Base-by-base conservation (phyloP, 345 rosid species). In the Mallotus nudiflorus region DNA sequence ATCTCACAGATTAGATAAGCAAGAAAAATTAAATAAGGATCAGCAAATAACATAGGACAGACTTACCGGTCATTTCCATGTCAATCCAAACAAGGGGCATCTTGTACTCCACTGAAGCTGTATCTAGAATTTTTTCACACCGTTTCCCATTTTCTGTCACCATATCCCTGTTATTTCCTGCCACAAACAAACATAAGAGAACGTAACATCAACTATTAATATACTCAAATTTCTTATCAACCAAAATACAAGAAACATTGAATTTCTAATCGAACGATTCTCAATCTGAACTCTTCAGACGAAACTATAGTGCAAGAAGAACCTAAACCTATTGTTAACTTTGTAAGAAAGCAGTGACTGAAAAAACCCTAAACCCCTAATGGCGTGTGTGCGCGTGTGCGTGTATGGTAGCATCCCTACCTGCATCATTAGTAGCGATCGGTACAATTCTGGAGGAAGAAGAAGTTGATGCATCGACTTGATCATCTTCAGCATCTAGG, bases 11-110 rank as follows among this genome's bases (percentile, higher is more conserved):
- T 12, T 37, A 9, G 7, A 14, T 10, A 9, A 27, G 49, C 4
- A 3, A 39, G 29, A 27, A 6, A 52, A 2, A 29, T n/a, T n/a
- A n/a, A n/a, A n/a, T n/a, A n/a, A n/a, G n/a, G n/a, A 60, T 3
- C 12, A 24, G 13, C 9, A 50, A 59, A 25, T 18, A 63, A 2
- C 0, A 9, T 58, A 25, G 22, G 49, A 37, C 25, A 65, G 7
- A 53, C 55, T 68, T 72, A 94, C 98, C 98, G 72, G 98, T 89
- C 97, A 89, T 94, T 75, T 91, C 98, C 82, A 91, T 67, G 86
- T 91, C 98, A 73, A 91, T 88, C 96, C 98, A 91, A 55, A 91
- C 97, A 72, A 91, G 97, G 48, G 98, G 97, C 79, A 87, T 81
- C 74, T 49, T 88, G 82, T 66, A 90, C 53, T 52, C 72, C 44